Conservation (phyloP, 345 rosid species). For the Linum trigynum region DNA sequence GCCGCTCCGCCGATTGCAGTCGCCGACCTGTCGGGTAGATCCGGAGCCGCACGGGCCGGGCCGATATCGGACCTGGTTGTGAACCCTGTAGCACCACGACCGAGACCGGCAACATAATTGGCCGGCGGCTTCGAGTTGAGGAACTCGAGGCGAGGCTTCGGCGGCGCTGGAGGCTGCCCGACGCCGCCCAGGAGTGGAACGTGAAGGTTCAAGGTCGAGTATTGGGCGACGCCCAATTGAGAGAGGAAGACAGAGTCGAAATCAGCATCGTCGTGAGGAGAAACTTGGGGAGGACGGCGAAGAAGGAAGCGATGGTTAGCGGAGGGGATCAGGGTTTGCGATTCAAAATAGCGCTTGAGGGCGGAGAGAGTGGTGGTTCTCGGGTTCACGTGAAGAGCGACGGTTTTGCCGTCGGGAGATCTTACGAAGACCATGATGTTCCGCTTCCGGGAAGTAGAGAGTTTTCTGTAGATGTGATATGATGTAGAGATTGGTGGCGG, state of each 20-base stretch:
- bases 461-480: no score
- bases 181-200: conserved; percentile 51
- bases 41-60: conserved; percentile 92
- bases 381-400: not conserved
- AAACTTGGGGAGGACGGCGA: no score
- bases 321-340: not conserved
- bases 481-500: no score
- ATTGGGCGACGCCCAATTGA: conserved; percentile 35
- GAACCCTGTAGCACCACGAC: conserved; percentile 95
- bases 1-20: conserved; percentile 36
- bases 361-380: conserved; percentile 5
- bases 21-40: conserved; percentile 71
- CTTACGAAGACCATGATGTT: conserved; percentile 1
- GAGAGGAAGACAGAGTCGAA: conserved; percentile 25
- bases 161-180: conserved; percentile 31
- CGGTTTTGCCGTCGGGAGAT: not conserved
- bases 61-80: conserved; percentile 97
- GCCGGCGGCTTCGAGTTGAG: conserved; percentile 76
- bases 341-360: not conserved
- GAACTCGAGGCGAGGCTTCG: conserved; percentile 75
- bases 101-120: conserved; percentile 89
- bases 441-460: no score
- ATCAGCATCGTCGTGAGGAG: not conserved
- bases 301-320: not conserved
- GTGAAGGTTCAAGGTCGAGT: conserved; percentile 46